Evolutionary conservation across 176 grass and related monocot species (phyloP).

Genomic region (Rhynchospora pubera): DNA sequence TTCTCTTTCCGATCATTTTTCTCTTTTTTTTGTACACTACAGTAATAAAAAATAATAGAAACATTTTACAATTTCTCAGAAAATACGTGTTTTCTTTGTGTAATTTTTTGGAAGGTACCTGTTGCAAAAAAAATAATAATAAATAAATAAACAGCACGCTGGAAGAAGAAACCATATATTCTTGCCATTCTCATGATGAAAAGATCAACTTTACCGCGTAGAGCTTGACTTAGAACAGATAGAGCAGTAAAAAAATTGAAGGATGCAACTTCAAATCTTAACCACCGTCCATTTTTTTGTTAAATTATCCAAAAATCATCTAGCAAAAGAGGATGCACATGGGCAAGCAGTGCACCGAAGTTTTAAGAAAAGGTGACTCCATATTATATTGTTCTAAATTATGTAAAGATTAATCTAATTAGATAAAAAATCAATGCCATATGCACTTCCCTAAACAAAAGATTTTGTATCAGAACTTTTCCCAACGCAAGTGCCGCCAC

Average conservation of each 20-base stretch:
- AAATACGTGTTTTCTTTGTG: not conserved
- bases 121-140: not conserved
- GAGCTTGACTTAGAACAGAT: conserved; percentile 1
- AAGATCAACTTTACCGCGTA: not conserved
- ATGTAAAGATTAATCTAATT: not conserved
- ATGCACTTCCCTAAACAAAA: not conserved
- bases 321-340: conserved; percentile 6
- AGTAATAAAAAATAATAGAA: not conserved
- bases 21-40: not conserved
- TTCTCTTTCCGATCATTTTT: not conserved
- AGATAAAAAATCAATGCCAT: not conserved
- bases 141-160: not conserved
- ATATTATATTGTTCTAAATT: not conserved
- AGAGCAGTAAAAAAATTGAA: not conserved
- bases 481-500: not conserved
- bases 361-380: not conserved
- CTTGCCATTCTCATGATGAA: too few relatives aligned
- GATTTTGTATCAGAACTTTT: too few relatives aligned
- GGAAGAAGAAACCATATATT: not conserved
- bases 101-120: not conserved
- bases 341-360: not conserved
- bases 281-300: not conserved
- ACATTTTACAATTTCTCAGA: conserved; percentile 3
- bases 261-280: conserved; percentile 14
- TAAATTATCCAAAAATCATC: not conserved